These are phyloP conservation scores for Mucor racemosus DNA, from an alignment of 371 early-diverging fungal genomes.

Conservation along the genomic window DNA sequence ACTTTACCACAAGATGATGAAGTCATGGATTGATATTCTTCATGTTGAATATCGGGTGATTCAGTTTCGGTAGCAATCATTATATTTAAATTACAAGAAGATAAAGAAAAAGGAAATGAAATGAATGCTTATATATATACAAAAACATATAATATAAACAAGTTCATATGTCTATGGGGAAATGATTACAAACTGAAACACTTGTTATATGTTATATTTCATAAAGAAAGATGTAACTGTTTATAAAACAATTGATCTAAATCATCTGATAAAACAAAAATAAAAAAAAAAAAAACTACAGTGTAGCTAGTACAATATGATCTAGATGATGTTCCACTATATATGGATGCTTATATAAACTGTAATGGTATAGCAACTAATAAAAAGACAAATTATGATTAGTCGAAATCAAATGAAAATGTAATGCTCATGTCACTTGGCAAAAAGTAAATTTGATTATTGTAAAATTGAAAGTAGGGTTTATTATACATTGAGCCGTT, in stretches of 20 bases:
- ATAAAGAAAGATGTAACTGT: conserved; percentile 12
- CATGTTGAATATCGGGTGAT: background rate
- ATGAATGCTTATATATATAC: background rate
- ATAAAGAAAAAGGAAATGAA: background rate
- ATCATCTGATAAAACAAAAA: background rate
- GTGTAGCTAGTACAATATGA: background rate
- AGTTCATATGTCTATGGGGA: conserved; percentile 1
- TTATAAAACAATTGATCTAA: conserved; percentile 3
- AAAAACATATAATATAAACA: background rate
- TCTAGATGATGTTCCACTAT: background rate
- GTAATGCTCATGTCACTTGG: too few relatives aligned
- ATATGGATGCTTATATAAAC: background rate
- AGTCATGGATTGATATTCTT: conserved; percentile 10
- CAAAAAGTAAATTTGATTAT: too few relatives aligned
- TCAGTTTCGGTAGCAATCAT: background rate
- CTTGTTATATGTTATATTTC: background rate
- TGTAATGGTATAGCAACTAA: too few relatives aligned
- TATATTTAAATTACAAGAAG: background rate
- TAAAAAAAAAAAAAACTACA: background rate
- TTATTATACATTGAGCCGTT: too few relatives aligned
- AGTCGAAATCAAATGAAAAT: too few relatives aligned
- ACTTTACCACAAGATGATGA: background rate
- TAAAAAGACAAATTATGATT: too few relatives aligned
- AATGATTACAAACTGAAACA: conserved; percentile 10
- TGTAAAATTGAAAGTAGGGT: too few relatives aligned